These are phyloP conservation scores for Hirsutella minnesotensis DNA, from an alignment of 2,329 filamentous ascomycete genomes.

Conservation along the genomic window DNA sequence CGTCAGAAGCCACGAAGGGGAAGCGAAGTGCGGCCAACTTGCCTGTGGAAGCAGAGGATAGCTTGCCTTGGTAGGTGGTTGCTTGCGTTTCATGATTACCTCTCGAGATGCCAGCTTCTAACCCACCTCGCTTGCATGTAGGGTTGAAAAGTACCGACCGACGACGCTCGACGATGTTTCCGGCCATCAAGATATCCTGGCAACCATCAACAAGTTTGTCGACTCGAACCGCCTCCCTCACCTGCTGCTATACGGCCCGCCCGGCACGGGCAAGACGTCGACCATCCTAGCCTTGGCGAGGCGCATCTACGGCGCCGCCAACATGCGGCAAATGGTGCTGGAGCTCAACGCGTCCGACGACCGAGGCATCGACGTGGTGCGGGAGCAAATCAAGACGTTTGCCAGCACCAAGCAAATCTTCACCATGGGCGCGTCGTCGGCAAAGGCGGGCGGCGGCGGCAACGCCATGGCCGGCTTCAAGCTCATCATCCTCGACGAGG, in stretches of 20 bases:
- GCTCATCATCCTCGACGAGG: constrained; percentile 94
- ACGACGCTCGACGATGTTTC: constrained; percentile 83
- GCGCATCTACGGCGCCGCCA: constrained; percentile 81
- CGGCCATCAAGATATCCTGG: constrained; percentile 91
- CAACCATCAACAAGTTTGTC: constrained; percentile 96
- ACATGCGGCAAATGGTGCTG: constrained; percentile 96
- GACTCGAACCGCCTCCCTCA: constrained; percentile 90
- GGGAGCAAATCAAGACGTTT: constrained; percentile 99
- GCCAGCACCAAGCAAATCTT: constrained; percentile 98
- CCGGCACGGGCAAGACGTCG: constrained; percentile 94
- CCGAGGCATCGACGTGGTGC: constrained; percentile 91
- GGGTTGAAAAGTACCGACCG: constrained; percentile 96
- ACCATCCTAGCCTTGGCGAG: constrained; percentile 88
- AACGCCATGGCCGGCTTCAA: constrained; percentile 65
- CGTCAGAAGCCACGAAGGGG: constrained; percentile 68
- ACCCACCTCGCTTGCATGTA: constrained; percentile 18
- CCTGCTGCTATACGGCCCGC: constrained; percentile 90
- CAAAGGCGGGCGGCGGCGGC: constrained; percentile 16
- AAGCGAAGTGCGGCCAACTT: constrained; percentile 89
- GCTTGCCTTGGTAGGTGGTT: constrained; percentile 84
- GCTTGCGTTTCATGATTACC: no score
- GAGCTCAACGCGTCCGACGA: constrained; percentile 97
- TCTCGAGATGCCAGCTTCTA: not conserved
- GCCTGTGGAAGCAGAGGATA: constrained; percentile 87
- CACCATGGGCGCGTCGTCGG: constrained; percentile 41